A percentile compares a stretch with the other conserved stretches of the same genome.
Evolutionary conservation across 352 stramenopile species (phyloP).

Genomic region (Blastocystis sp.): DNA sequence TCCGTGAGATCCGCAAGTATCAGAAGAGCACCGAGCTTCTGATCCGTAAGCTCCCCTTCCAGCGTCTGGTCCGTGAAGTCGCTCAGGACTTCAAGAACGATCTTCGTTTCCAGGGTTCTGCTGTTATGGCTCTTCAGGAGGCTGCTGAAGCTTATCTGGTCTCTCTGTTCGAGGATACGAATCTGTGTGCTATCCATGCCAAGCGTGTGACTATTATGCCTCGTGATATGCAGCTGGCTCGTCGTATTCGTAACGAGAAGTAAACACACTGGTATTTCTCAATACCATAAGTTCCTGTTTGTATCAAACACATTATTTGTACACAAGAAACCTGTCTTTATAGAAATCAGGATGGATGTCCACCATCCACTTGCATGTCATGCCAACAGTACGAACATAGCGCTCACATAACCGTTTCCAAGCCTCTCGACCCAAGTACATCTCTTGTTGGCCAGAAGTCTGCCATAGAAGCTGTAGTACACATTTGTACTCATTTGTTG

Average conservation of each 20-base stretch:
- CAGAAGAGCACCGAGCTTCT: constrained; percentile 78
- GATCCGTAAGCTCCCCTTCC: constrained; percentile 75
- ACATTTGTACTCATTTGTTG: neutral
- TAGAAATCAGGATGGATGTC: constrained; percentile 37
- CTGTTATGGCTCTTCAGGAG: constrained; percentile 83
- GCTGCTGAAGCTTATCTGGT: constrained; percentile 84
- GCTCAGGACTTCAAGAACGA: constrained; percentile 84
- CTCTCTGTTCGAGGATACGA: constrained; percentile 86
- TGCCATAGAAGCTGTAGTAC: neutral
- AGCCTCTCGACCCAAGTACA: neutral
- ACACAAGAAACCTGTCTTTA: constrained; percentile 21
- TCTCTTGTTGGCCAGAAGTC: neutral
- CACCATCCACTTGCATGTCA: constrained; percentile 49
- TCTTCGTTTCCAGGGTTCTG: constrained; percentile 87
- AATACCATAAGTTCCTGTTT: constrained; percentile 20
- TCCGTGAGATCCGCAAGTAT: constrained; percentile 78
- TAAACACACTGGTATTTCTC: constrained; percentile 45
- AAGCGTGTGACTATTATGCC: constrained; percentile 92
- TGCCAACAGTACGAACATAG: neutral
- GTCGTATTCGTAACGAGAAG: constrained; percentile 59
- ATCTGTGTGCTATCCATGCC: constrained; percentile 86
- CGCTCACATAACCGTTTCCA: constrained; percentile 2
- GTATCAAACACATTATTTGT: constrained; percentile 17
- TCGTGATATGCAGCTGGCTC: constrained; percentile 82
- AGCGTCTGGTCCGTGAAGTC: constrained; percentile 70